Evolutionary conservation across 345 rosid genomes (phyloP), one percentile per base, ranked within the genome.

Genomic region (Pelargonium nanum): DNA sequence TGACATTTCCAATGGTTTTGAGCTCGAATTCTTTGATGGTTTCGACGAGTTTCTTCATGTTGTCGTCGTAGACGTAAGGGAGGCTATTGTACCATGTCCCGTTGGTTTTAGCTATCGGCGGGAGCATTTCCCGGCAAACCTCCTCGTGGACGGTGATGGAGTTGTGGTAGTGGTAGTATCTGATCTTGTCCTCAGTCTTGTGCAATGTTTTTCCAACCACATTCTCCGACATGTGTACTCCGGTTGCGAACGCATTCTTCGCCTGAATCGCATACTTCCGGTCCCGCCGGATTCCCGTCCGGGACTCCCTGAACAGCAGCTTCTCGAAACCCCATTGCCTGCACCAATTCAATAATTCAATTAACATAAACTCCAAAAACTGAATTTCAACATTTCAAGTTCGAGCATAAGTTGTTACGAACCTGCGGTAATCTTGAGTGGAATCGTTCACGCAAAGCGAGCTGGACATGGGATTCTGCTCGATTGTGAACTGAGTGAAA

Each of bases 281-380:
- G 7, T 90, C 97, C 0, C 97, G 80, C 4, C 97, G 67, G 48
- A 87, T 80, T n/a, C 89, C 74, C 0, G 75, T 81, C 68, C 85
- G 72, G 26, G 88, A 81, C 55, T 90, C 95, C 72, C 75, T 81
- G 76, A 83, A 85, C 7, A 90, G 40, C 4, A 90, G 81, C 78
- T 90, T 87, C 83, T 90, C 95, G 68, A 90, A 80, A 68, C 91
- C 97, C 97, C 97, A 87, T 81, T 85, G 75, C 89, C 97, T 90
- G 75, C 15, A 63, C 22, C 56, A 55, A 24, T 24, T 30, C 24
- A 56, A 44, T 25, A 16, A 30, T 30, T 45, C 16, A 19, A 52
- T 15, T 23, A 17, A 24, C 15, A 15, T 2, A 19, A 5, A 21
- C 28, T 4, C 28, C 19, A 34, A 22, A 10, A 15, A 32, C 24